phyloP scores from a whole-genome alignment of 345 rosid genomes.

The Pistacia integerrima region DNA sequence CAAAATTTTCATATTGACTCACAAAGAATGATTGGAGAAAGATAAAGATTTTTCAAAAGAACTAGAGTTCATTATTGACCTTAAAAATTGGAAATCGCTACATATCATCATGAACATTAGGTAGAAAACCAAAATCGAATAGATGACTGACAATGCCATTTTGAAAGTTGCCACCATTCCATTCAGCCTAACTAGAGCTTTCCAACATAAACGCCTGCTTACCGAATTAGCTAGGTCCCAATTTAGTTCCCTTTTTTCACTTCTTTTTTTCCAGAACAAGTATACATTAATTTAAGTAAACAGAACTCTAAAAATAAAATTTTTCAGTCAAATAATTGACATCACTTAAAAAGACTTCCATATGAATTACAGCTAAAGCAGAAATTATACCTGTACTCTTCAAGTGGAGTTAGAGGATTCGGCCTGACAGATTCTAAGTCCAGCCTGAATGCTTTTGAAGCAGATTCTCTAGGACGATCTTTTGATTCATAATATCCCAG shows the following conservation, averaged over 20 bases:
- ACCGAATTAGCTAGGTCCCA: too few species aligned
- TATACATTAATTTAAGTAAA: background rate
- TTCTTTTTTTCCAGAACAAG: background rate
- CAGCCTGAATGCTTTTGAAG: slow-evolving; percentile 78
- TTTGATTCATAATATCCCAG: slow-evolving; percentile 75
- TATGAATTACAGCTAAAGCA: slow-evolving; percentile 10
- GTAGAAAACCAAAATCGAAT: too few species aligned
- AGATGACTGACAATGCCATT: too few species aligned
- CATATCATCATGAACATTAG: too few species aligned
- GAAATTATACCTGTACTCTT: slow-evolving; percentile 80
- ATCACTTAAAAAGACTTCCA: slow-evolving; percentile 5
- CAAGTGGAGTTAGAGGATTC: slow-evolving; percentile 82
- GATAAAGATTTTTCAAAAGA: too few species aligned
- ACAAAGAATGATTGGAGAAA: too few species aligned
- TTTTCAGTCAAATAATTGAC: slow-evolving; percentile 6
- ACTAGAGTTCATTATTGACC: too few species aligned
- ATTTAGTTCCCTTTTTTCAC: too few species aligned
- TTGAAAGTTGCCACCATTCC: too few species aligned
- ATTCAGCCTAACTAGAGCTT: too few species aligned
- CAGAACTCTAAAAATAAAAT: background rate
- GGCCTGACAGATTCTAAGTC: slow-evolving; percentile 91
- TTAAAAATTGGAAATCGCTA: too few species aligned
- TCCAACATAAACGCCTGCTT: too few species aligned
- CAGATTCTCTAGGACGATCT: slow-evolving; percentile 85
- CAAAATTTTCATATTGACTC: background rate